Evolutionary conservation across 345 rosid species (phyloP).

Genomic region (Pistacia atlantica): DNA sequence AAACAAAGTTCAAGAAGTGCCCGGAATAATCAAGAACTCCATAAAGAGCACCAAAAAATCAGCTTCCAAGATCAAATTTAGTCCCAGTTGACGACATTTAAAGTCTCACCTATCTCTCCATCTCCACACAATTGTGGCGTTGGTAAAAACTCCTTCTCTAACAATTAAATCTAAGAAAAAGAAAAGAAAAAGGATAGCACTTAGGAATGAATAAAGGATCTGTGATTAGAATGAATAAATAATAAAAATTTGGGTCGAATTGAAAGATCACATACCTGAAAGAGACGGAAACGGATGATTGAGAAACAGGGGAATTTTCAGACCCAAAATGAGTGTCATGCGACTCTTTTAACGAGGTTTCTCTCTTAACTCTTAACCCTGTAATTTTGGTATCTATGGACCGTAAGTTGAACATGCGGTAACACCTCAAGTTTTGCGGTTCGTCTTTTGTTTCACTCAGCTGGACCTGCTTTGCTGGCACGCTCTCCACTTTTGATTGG

Average conservation of each 20-base stretch:
- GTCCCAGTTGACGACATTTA: neutral
- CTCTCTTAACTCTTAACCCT: conserved; percentile 4
- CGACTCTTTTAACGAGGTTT: conserved; percentile 32
- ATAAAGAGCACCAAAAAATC: conserved; percentile 23
- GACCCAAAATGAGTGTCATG: conserved; percentile 1
- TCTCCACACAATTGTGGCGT: conserved; percentile 25
- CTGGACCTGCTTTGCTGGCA: conserved; percentile 16
- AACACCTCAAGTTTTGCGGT: neutral
- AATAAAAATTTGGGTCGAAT: neutral
- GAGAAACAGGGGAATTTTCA: conserved; percentile 18
- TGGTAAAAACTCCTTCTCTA: conserved; percentile 17
- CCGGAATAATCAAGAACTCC: conserved; percentile 21
- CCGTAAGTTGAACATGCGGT: neutral
- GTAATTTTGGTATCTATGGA: neutral
- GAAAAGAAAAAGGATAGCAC: no score
- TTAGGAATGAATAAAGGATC: conserved; percentile 18
- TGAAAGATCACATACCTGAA: conserved; percentile 33
- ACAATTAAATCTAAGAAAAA: conserved; percentile 17
- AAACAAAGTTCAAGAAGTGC: conserved; percentile 35
- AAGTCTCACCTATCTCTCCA: conserved; percentile 25
- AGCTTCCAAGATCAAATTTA: conserved; percentile 27
- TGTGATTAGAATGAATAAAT: conserved; percentile 25
- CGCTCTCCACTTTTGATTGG: conserved; percentile 6
- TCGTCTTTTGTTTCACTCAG: neutral
- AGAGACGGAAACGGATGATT: conserved; percentile 17